phyloP scores from a whole-genome alignment of 192 early-diverging fungal species.

The Linderina pennispora region DNA sequence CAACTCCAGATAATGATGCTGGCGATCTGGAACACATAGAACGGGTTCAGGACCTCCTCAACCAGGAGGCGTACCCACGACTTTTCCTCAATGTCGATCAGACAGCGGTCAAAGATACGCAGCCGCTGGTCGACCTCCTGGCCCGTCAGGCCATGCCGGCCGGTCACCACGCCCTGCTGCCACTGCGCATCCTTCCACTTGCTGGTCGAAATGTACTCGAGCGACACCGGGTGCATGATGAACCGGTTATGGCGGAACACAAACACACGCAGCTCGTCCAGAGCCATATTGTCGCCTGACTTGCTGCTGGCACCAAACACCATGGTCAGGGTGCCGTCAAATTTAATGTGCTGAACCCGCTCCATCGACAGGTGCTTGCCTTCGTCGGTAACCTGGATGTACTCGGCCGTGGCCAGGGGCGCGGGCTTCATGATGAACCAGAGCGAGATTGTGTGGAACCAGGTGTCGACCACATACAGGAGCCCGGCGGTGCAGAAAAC shows the following conservation, averaged over 20 bases:
- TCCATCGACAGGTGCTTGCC: constrained; percentile 26
- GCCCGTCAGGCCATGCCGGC: constrained; percentile 41
- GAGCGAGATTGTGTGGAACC: constrained; percentile 18
- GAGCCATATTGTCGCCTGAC: not conserved
- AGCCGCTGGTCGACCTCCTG: constrained; percentile 46
- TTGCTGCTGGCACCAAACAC: constrained; percentile 6
- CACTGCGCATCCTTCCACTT: constrained; percentile 40
- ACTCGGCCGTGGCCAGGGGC: constrained; percentile 3
- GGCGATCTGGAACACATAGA: constrained; percentile 75
- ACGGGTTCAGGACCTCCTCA: constrained; percentile 69
- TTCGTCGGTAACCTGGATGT: constrained; percentile 5
- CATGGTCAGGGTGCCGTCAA: not conserved
- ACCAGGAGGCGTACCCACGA: constrained; percentile 54
- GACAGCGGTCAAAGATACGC: constrained; percentile 61
- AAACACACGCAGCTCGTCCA: constrained; percentile 9
- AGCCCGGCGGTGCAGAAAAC: constrained; percentile 16
- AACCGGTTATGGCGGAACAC: constrained; percentile 37
- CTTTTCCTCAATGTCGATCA: constrained; percentile 65
- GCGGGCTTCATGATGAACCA: constrained; percentile 3
- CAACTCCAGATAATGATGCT: constrained; percentile 74
- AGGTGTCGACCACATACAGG: constrained; percentile 11
- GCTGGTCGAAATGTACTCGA: constrained; percentile 9
- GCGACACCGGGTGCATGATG: constrained; percentile 8
- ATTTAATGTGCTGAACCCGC: not conserved
- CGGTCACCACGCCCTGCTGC: constrained; percentile 2